Conservation (phyloP, 2,329 filamentous ascomycete genomes). For the Berkeleyomyces basicola region DNA sequence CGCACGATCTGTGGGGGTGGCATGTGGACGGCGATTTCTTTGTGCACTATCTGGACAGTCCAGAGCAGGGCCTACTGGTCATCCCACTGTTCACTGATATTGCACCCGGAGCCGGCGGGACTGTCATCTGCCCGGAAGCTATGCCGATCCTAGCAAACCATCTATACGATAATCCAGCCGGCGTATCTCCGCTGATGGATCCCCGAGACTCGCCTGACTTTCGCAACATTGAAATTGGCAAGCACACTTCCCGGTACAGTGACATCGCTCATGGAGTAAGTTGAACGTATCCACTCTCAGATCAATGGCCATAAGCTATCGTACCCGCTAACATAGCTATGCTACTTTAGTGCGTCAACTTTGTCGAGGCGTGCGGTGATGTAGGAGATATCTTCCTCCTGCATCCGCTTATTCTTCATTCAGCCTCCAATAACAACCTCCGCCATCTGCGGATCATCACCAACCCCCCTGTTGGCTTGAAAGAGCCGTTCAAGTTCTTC, state of each 20-base stretch:
- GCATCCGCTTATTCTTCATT: conserved; percentile 45
- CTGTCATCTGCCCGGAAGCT: conserved; percentile 44
- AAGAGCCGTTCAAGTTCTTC: conserved; percentile 23
- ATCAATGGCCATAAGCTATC: too few species aligned
- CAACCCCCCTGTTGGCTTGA: conserved; percentile 28
- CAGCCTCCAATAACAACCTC: conserved; percentile 24
- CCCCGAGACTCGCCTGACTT: conserved; percentile 35
- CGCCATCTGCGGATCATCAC: conserved; percentile 18
- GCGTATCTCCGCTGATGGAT: conserved; percentile 48
- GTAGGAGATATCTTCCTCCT: conserved; percentile 41
- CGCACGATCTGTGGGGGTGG: conserved; percentile 40
- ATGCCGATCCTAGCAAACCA: conserved; percentile 40
- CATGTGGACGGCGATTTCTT: conserved; percentile 61
- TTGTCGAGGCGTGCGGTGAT: conserved; percentile 37
- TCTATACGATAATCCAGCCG: conserved; percentile 44
- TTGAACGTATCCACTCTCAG: background rate
- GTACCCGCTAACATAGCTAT: background rate
- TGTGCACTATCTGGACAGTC: conserved; percentile 53
- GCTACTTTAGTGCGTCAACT: conserved; percentile 24
- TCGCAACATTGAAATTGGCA: conserved; percentile 20
- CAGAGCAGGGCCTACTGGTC: conserved; percentile 51
- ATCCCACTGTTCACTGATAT: conserved; percentile 54
- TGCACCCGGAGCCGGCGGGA: conserved; percentile 42
- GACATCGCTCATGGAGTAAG: conserved; percentile 20
- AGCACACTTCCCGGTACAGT: conserved; percentile 30